Evolutionary conservation across 176 grass and related monocot species (phyloP).

Genomic region (sorghum (Sorghum bicolor)): Sorghum_bicolor_NCBIv3 NC_012870.2:3216001-3216500

Average conservation of each 20-base stretch:
- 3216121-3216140: not conserved
- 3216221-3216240: not conserved
- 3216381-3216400: slow-evolving; percentile 17
- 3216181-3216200: not conserved
- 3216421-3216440: slow-evolving; percentile 22
- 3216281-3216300: slow-evolving; percentile 1
- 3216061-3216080: slow-evolving; percentile 2
- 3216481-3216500: slow-evolving; percentile 27
- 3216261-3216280: not conserved
- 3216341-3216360: not conserved
- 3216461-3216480: slow-evolving; percentile 21
- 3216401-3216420: slow-evolving; percentile 33
- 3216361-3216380: not conserved
- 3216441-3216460: not conserved
- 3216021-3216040: not conserved
- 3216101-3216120: slow-evolving; percentile 16
- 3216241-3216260: not conserved
- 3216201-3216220: not conserved
- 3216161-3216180: slow-evolving; percentile 1
- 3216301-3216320: slow-evolving; percentile 11
- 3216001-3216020: not conserved
- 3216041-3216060: not conserved
- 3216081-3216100: not conserved
- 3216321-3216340: not conserved
- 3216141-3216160: not conserved